A percentile compares a stretch with the other conserved stretches of the same genome.
These are phyloP conservation scores for Lentinula lateritia DNA, from an alignment of 768 basidiomycete genomes.

Conservation along the genomic window DNA sequence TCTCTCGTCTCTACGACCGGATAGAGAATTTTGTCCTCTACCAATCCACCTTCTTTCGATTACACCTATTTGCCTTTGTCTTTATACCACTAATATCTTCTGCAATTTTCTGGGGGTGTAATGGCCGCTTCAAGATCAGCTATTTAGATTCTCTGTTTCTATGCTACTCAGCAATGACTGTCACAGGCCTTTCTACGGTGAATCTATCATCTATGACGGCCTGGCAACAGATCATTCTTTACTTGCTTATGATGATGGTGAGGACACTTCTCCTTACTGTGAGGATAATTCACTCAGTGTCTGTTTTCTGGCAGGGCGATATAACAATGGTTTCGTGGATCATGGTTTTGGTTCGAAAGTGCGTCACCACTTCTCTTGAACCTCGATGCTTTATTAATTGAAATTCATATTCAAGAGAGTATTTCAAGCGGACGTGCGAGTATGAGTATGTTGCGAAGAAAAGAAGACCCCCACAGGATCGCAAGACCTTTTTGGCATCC, in stretches of 20 bases:
- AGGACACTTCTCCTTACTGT: conserved; percentile 7
- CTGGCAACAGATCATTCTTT: conserved; percentile 46
- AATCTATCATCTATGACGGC: conserved; percentile 44
- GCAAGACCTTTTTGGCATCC: conserved; percentile 22
- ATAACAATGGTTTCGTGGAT: conserved; percentile 54
- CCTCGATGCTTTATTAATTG: not conserved
- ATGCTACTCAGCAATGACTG: conserved; percentile 56
- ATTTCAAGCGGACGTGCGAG: conserved; percentile 31
- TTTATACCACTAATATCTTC: conserved; percentile 55
- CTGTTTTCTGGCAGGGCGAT: conserved; percentile 28
- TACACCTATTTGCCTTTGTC: conserved; percentile 45
- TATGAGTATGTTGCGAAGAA: conserved; percentile 31
- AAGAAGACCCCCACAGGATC: conserved; percentile 13
- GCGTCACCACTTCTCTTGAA: conserved; percentile 5
- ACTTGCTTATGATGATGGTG: conserved; percentile 48
- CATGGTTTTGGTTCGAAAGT: conserved; percentile 63
- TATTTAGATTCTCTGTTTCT: conserved; percentile 57
- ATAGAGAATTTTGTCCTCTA: conserved; percentile 7
- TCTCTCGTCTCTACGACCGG: not conserved
- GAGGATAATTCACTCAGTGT: not conserved
- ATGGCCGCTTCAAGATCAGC: conserved; percentile 43
- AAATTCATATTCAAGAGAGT: conserved; percentile 24
- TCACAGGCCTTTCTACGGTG: conserved; percentile 40
- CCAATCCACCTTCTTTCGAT: conserved; percentile 46
- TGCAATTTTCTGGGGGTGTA: conserved; percentile 61